Base-by-base conservation (phyloP, 2,329 filamentous ascomycete genomes). In the Phialocephala subalpina region DNA sequence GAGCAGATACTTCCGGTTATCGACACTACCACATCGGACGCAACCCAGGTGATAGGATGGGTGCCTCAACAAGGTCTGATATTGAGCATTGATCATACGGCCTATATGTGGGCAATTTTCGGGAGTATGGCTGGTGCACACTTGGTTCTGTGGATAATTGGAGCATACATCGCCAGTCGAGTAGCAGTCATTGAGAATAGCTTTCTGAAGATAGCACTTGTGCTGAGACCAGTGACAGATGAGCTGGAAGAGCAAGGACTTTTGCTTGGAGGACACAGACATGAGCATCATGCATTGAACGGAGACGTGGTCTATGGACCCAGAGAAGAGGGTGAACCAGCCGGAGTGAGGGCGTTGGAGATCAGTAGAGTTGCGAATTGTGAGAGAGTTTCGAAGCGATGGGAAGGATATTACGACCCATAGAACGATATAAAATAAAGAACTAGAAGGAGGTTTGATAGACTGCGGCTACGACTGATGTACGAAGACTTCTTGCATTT, bases 21-120 rank as follows among this genome's bases (percentile, higher is more conserved):
- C 55, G 22, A 40, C 22, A 22, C 7, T 9, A n/a, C n/a, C n/a
- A n/a, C n/a, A n/a, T n/a, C n/a, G n/a, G 8, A 22, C 2, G 16
- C 6, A 20, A 14, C 20, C 8, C 42, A 45, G 18, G 33, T 58
- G 6, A 8, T 38, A 18, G 33, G 55, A 3, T 40, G n/a, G 11
- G 18, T 38, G 2, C 55, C 55, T 35, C 35, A 58, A 22, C 55
- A 20, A 12, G 55, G 55, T 12, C 55, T 58, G 55, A 38, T 22
- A 25, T 33, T 58, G 14, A 38, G 38, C 22, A 58, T 58, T 25
- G 33, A 58, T 11, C 33, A 58, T 40, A 12, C 6, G 18, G 38
- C 5, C 8, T 58, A 58, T 20, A 58, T 58, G 55, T 58, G 55
- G 55, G 55, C 29, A 9, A 58, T 58, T 20, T 58, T 58, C 40